Percentiles rank a stretch among this genome's conserved stretches.
These are phyloP conservation scores for Exophiala mesophila DNA, from an alignment of 2,329 filamentous ascomycete species.

Conservation along the genomic window DNA sequence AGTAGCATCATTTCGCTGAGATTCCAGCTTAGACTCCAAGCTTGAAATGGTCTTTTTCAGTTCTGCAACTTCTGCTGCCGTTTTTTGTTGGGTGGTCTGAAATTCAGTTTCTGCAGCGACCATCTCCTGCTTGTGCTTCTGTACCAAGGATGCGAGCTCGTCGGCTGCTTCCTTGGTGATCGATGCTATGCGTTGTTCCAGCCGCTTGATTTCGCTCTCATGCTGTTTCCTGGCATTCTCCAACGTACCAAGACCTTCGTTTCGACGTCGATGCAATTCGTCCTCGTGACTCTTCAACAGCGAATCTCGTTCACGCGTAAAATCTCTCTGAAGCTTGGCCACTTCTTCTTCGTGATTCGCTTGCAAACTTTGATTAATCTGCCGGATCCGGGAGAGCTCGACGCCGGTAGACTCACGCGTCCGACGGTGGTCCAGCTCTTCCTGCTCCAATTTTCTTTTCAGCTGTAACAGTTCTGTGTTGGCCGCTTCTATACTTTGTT, in stretches of 20 bases:
- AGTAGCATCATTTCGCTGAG: slow-evolving; percentile 57
- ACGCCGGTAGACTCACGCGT: slow-evolving; percentile 55
- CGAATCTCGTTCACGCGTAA: slow-evolving; percentile 22
- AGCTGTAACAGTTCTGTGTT: slow-evolving; percentile 53
- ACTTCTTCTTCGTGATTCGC: slow-evolving; percentile 64
- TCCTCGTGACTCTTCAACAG: slow-evolving; percentile 22
- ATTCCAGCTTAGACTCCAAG: slow-evolving; percentile 45
- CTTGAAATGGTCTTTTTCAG: slow-evolving; percentile 56
- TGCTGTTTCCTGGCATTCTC: slow-evolving; percentile 41
- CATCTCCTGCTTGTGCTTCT: slow-evolving; percentile 21
- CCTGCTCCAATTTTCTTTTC: slow-evolving; percentile 59
- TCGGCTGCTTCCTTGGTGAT: slow-evolving; percentile 19
- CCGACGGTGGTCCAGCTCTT: slow-evolving; percentile 66
- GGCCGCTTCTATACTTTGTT: slow-evolving; percentile 53
- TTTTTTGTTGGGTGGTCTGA: slow-evolving; percentile 35
- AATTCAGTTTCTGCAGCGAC: slow-evolving; percentile 37
- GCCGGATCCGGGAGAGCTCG: slow-evolving; percentile 57
- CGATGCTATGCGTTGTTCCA: slow-evolving; percentile 45
- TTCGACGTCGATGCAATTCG: slow-evolving; percentile 34
- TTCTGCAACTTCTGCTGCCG: slow-evolving; percentile 61
- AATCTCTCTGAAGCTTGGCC: slow-evolving; percentile 42
- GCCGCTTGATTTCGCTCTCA: slow-evolving; percentile 43
- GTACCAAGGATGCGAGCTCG: slow-evolving; percentile 14
- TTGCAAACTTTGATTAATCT: slow-evolving; percentile 66
- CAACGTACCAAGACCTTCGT: slow-evolving; percentile 44